Percentiles rank a stretch among this genome's conserved stretches.
Evolutionary conservation across 2,329 filamentous ascomycete species (phyloP).

Genomic region (Berkeleyomyces basicola): DNA sequence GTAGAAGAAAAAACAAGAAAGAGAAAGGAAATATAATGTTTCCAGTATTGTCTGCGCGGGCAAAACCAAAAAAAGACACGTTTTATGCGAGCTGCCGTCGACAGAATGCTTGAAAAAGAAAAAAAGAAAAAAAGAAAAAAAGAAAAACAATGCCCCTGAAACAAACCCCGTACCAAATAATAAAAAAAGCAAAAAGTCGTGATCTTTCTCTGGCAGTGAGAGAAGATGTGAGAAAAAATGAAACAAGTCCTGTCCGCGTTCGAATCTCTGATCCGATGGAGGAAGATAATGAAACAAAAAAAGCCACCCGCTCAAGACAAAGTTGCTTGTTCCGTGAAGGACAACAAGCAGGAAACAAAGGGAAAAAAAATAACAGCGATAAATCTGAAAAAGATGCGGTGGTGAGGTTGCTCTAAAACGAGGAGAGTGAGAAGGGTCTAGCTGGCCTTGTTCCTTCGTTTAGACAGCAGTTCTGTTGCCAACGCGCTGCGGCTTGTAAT

Average conservation of each 20-base stretch:
- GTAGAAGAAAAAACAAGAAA: not conserved
- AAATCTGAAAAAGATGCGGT: not conserved
- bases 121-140: not conserved
- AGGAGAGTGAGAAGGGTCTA: not conserved
- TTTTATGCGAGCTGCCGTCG: not conserved
- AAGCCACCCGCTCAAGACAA: not conserved
- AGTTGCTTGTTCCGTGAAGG: not conserved
- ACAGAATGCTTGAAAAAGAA: not conserved
- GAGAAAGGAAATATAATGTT: not conserved
- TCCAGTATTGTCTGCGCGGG: not conserved
- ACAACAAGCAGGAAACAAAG: not conserved
- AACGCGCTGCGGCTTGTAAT: slow-evolving; percentile 51
- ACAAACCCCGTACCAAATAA: not conserved
- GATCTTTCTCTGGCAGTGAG: not conserved
- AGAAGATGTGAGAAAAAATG: not conserved
- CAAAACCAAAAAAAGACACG: not conserved
- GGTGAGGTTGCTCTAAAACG: not conserved
- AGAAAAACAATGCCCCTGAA: not conserved
- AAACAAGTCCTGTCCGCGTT: not conserved
- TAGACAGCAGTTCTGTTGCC: not conserved
- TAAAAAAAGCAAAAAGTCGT: not conserved
- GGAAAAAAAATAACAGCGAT: not conserved
- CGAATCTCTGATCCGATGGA: not conserved
- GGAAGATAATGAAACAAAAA: not conserved
- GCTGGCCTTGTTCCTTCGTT: not conserved